Percentiles rank a stretch among this genome's conserved stretches.
Evolutionary conservation across 768 basidiomycete species (phyloP).

Genomic region (Leucocoprinus sp.): DNA sequence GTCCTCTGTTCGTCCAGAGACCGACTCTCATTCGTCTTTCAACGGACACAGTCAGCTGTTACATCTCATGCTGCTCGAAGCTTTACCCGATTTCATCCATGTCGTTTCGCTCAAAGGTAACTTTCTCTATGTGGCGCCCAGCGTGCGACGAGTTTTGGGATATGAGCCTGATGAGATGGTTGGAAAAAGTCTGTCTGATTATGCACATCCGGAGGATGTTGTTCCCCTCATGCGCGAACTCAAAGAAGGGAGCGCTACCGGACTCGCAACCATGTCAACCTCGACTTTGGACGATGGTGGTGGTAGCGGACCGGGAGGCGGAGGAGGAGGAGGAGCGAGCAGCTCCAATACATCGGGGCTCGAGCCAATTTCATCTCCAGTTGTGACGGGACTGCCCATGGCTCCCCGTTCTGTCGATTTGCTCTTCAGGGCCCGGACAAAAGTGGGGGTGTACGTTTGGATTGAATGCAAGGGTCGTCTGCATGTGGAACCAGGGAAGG

Average conservation of each 20-base stretch:
- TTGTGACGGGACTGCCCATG: constrained; percentile 1
- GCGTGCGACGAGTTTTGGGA: constrained; percentile 70
- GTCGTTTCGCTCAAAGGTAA: constrained; percentile 89
- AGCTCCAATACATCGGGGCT: no score
- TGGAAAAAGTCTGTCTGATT: constrained; percentile 67
- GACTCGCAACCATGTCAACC: constrained; percentile 5
- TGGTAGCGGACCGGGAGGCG: neutral
- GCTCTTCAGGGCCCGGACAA: constrained; percentile 75
- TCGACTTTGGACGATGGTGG: constrained; percentile 13
- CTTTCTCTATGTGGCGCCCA: constrained; percentile 88
- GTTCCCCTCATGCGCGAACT: constrained; percentile 88
- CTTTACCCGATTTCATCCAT: constrained; percentile 73
- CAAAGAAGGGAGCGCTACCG: constrained; percentile 53
- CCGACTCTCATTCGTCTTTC: constrained; percentile 14
- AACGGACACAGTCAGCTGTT: constrained; percentile 36
- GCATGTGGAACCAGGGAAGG: constrained; percentile 89
- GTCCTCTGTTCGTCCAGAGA: constrained; percentile 12
- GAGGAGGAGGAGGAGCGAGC: neutral
- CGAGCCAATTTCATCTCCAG: neutral
- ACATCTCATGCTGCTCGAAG: constrained; percentile 53
- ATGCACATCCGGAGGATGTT: constrained; percentile 85
- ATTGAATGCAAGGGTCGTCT: constrained; percentile 84
- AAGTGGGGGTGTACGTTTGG: constrained; percentile 69
- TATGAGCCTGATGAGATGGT: constrained; percentile 82
- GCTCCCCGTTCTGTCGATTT: constrained; percentile 64